Evolutionary conservation across 2,329 filamentous ascomycete genomes (phyloP).

Genomic region (Fusarium coffeatum): DNA sequence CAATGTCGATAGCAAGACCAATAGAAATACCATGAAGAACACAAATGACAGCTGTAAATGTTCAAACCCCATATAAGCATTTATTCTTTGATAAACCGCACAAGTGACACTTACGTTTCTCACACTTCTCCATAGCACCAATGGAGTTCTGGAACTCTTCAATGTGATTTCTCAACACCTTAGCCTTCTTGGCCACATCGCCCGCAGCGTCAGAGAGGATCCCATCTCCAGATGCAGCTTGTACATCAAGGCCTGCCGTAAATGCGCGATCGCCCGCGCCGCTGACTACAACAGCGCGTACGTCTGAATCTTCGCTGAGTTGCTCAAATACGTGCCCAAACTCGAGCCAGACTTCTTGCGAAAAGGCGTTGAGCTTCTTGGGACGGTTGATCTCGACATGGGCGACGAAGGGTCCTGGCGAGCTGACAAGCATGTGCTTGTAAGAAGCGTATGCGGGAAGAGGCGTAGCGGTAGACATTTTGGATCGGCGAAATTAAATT

Average conservation of each 20-base stretch:
- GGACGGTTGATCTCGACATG: conserved; percentile 93
- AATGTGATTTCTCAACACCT: conserved; percentile 73
- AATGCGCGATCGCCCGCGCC: conserved; percentile 87
- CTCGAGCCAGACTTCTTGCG: conserved; percentile 87
- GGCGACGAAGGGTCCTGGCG: conserved; percentile 78
- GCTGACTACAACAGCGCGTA: conserved; percentile 82
- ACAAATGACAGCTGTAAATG: conserved; percentile 75
- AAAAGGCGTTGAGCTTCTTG: conserved; percentile 88
- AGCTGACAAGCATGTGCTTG: conserved; percentile 79
- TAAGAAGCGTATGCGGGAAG: conserved; percentile 59
- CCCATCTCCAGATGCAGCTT: conserved; percentile 69
- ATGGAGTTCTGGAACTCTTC: conserved; percentile 85
- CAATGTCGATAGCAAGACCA: conserved; percentile 81
- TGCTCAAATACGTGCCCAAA: conserved; percentile 76
- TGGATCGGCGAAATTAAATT: neutral
- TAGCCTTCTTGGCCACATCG: conserved; percentile 75
- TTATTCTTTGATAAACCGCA: neutral
- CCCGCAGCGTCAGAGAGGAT: conserved; percentile 52
- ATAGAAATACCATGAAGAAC: conserved; percentile 83
- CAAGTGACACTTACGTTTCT: conserved; percentile 74
- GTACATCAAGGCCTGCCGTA: conserved; percentile 86
- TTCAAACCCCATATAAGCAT: conserved; percentile 30
- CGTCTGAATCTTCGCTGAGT: conserved; percentile 76
- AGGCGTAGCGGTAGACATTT: conserved; percentile 43
- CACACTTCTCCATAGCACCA: conserved; percentile 81